Evolutionary conservation across 176 grass and related monocot genomes (phyloP).

Genomic region (Thalia dealbata): DNA sequence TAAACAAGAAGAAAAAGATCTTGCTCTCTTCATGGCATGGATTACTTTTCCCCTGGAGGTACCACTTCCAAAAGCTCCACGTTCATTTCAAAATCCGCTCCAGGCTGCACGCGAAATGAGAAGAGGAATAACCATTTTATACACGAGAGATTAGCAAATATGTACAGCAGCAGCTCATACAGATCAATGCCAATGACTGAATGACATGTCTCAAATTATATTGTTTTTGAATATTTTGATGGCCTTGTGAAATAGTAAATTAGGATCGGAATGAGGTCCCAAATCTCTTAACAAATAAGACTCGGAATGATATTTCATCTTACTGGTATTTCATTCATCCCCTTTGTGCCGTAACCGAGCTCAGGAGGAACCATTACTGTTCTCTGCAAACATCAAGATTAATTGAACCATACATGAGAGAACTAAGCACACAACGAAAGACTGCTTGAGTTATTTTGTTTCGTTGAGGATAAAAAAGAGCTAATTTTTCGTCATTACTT

Average conservation of each 20-base stretch:
- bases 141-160: not conserved
- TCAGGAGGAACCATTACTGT: constrained; percentile 73
- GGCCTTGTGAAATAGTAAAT: too few species aligned
- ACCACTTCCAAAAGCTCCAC: constrained; percentile 64
- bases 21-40: not conserved
- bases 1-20: not conserved
- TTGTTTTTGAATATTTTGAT: too few species aligned
- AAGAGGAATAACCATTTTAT: too few species aligned
- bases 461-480: not conserved
- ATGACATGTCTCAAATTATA: too few species aligned
- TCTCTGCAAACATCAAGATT: constrained; percentile 36
- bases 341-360: constrained; percentile 66
- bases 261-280: not conserved
- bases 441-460: not conserved
- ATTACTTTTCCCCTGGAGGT: constrained; percentile 32
- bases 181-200: not conserved
- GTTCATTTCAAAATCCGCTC: constrained; percentile 62
- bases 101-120: constrained; percentile 41
- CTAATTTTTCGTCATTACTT: not conserved
- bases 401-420: not conserved
- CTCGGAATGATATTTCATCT: not conserved
- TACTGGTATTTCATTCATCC: constrained; percentile 79
- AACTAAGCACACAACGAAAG: not conserved
- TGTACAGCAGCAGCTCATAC: not conserved
- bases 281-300: not conserved